Evolutionary conservation across 2,329 filamentous ascomycete species (phyloP).

Genomic region (Xylariomycetidae sp.): DNA sequence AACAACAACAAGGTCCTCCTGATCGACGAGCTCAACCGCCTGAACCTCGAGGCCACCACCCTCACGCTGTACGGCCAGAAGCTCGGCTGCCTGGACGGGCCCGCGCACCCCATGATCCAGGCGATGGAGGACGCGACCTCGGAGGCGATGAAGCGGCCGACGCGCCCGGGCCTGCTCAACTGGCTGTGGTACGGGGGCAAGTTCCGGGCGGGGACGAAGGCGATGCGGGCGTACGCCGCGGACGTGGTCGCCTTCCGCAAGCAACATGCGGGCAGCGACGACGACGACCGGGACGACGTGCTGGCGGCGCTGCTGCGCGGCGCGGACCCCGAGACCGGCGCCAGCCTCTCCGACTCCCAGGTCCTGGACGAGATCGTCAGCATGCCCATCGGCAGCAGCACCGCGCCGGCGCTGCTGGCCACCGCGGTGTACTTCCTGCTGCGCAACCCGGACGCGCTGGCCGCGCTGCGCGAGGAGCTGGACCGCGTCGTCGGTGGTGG

Average conservation of each 20-base stretch:
- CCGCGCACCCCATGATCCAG: conserved; percentile 41
- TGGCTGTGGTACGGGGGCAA: conserved; percentile 46
- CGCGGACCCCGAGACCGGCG: conserved; percentile 56
- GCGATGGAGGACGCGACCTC: conserved; percentile 50
- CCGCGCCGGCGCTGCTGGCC: conserved; percentile 39
- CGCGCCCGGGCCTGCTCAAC: conserved; percentile 44
- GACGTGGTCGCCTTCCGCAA: conserved; percentile 53
- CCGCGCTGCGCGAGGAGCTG: conserved; percentile 46
- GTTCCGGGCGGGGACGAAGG: conserved; percentile 46
- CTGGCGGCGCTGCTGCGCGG: conserved; percentile 53
- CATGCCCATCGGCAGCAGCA: conserved; percentile 55
- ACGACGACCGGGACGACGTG: conserved; percentile 52
- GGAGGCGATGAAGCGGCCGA: conserved; percentile 50
- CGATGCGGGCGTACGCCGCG: conserved; percentile 48
- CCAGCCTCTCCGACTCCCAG: conserved; percentile 49
- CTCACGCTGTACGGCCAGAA: conserved; percentile 46
- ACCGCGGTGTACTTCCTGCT: conserved; percentile 44
- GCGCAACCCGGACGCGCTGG: conserved; percentile 42
- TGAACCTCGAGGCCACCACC: conserved; percentile 47
- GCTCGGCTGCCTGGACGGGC: conserved; percentile 39
- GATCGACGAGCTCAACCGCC: conserved; percentile 43
- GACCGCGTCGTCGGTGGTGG: conserved; percentile 43
- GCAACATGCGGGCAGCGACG: conserved; percentile 44
- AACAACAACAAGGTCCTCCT: conserved; percentile 37
- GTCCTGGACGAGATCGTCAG: conserved; percentile 64